Conservation (phyloP, 2,329 filamentous ascomycete genomes). For the Penicillium freii region DNA sequence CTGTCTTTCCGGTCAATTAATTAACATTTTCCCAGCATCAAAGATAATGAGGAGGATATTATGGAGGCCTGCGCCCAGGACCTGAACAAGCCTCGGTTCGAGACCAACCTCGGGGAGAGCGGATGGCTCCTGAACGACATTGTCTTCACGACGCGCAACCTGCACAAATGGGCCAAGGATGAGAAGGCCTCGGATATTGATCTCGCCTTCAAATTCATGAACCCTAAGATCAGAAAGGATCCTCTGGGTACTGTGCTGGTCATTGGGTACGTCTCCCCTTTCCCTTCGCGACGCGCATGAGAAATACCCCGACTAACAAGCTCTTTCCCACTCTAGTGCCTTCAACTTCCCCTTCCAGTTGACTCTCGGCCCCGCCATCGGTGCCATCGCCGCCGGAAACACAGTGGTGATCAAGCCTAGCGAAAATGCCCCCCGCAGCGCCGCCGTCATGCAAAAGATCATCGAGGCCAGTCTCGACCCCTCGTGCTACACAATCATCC, state of each 20-base stretch:
- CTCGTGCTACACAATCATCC: constrained; percentile 71
- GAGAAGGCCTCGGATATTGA: constrained; percentile 71
- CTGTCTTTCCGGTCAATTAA: neutral
- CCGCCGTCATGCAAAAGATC: constrained; percentile 76
- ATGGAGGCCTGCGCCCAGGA: constrained; percentile 74
- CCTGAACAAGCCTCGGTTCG: constrained; percentile 72
- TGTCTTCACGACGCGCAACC: constrained; percentile 71
- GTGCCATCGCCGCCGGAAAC: constrained; percentile 89
- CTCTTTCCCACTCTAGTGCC: constrained; percentile 50
- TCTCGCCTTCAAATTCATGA: constrained; percentile 65
- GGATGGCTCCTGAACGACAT: constrained; percentile 79
- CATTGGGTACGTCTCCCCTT: constrained; percentile 61
- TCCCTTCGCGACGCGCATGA: neutral
- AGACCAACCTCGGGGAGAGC: constrained; percentile 72
- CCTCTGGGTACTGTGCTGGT: constrained; percentile 79
- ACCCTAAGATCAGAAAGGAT: constrained; percentile 77
- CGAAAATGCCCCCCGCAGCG: constrained; percentile 72
- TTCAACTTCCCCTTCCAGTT: constrained; percentile 94
- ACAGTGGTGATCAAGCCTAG: constrained; percentile 89
- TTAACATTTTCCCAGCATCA: constrained; percentile 49
- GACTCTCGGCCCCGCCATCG: constrained; percentile 73
- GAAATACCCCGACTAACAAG: neutral
- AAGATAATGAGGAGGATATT: constrained; percentile 72
- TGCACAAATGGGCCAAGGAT: constrained; percentile 80
- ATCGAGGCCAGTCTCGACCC: constrained; percentile 73